Evolutionary conservation across 2,329 filamentous ascomycete genomes (phyloP).

Genomic region (Diaporthe vaccinii): DNA sequence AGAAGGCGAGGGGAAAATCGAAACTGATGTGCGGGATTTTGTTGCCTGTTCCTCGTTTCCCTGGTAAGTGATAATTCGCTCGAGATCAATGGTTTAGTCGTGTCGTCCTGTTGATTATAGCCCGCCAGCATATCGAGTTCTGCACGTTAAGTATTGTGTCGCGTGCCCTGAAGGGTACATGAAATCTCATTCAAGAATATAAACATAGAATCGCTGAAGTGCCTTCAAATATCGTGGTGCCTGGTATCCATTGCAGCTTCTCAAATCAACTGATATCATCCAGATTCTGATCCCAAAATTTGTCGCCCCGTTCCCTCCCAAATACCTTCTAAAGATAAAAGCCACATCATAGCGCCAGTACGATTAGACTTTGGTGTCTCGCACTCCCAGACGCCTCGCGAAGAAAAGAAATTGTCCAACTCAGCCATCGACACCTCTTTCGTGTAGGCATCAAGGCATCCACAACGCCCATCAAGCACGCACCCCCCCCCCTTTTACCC

Average conservation of each 20-base stretch:
- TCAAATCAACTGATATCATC: background rate
- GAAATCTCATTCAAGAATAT: slow-evolving; percentile 6
- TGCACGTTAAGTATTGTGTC: background rate
- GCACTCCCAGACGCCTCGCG: slow-evolving; percentile 5
- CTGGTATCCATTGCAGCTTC: slow-evolving; percentile 11
- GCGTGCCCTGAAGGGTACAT: slow-evolving; percentile 25
- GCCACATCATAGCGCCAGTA: background rate
- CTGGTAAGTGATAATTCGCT: background rate
- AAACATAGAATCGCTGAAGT: background rate
- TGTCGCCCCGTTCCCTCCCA: background rate
- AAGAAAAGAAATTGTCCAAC: background rate
- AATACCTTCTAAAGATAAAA: background rate
- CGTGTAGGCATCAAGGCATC: background rate
- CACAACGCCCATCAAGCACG: background rate
- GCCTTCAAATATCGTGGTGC: background rate
- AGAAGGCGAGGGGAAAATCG: background rate
- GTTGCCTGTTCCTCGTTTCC: background rate
- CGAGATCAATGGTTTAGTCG: background rate
- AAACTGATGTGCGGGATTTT: background rate
- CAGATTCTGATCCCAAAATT: background rate
- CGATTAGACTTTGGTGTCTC: background rate
- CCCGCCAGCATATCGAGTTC: background rate
- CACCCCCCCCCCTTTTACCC: background rate
- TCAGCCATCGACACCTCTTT: background rate
- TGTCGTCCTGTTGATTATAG: background rate